Base-by-base conservation (phyloP, 352 stramenopile species). In the Phytopythium delawarense region DNA sequence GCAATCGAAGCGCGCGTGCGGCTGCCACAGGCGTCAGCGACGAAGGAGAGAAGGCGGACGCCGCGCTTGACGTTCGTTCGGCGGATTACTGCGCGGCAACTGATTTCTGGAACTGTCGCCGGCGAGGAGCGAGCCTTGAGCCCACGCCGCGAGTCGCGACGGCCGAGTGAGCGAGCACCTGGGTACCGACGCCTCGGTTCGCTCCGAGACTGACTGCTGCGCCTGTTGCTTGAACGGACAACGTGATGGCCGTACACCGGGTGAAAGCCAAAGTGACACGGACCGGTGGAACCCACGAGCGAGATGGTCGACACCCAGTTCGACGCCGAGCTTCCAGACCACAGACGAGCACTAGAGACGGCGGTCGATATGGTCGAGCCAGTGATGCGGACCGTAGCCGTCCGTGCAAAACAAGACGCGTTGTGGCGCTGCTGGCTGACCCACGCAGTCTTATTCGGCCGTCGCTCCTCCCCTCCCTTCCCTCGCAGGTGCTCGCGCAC, bases 391-490 rank as follows among this genome's bases (percentile, higher is more conserved):
- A 7, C 18, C 39, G 16, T 15, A n/a, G 37, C 37, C 11, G 39
- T 45, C 25, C 25, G 25, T 30, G 39, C 39, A 45, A 45, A 45
- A 7, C n/a, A n/a, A 20, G 39, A 45, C 51, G 51, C 18, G 12
- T 23, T 57, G 51, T 57, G 51, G 51, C 51, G 51, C 15, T 20
- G 20, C 8, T 8, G 7, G 32, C 20, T 20, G 51, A 20, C 7
- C 51, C 51, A 45, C 51, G 51, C 51, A 44, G 51, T 57, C 51
- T 57, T 57, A 57, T 57, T 57, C 51, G 18, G 25, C 25, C 25
- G 25, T 30, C 25, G 1, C 25, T 30, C 51, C 20, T 2, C n/a
- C 4, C 16, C 18, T 2, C 28, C n/a, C 49, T 7, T 9, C 32
- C 8, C 30, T 18, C 32, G 15, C 50, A 25, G 28, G 30, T 39